Base-by-base conservation (phyloP, 192 early-diverging fungal species). In the Backusella luteola region DNA sequence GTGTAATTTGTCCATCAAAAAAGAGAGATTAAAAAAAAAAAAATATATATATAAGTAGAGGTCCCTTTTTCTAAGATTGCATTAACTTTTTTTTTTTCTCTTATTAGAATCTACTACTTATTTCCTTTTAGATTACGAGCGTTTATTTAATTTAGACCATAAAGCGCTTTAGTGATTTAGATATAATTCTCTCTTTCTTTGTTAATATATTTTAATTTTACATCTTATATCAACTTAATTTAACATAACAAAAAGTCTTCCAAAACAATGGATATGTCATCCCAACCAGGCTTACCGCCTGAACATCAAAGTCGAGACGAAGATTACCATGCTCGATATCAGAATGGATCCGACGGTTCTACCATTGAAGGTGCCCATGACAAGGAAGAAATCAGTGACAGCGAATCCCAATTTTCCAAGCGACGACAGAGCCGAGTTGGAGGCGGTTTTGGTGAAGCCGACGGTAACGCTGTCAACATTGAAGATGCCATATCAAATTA, bases 391-490 rank as follows among this genome's bases (percentile, higher is more conserved):
- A 12, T 52, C 12, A 67, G 42, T 9, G 19, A 76, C 34, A n/a
- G 17, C 23, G 17, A 36, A 17, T n/a, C 35, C 11, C 34, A 11
- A 4, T 39, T 21, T 39, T 69, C 35, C 7, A 41, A 35, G 36
- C 38, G 12, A 12, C 21, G 21, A 14, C n/a, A 34, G 8, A 34
- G 29, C 34, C 34, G 34, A 29, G 72, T 71, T 8, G 71, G 56
- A 66, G 79, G 79, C 26, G 79, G 75, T 23, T 80, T 56, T 76
- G 79, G 79, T 46, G 79, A 80, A 76, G 34, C 34, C 4, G 56
- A 75, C 6, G 79, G 79, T 14, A 80, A 80, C 23, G 79, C 79
- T 53, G 79, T 80, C 6, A 67, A 80, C 39, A 76, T 76, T 32
- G 75, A 80, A 69, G 42, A 5, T 26, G 79, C 79, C 19, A 66